A percentile compares a stretch with the other conserved stretches of the same genome.
Conservation (phyloP, 805 yeast species). For the Pichia eremophila region DNA sequence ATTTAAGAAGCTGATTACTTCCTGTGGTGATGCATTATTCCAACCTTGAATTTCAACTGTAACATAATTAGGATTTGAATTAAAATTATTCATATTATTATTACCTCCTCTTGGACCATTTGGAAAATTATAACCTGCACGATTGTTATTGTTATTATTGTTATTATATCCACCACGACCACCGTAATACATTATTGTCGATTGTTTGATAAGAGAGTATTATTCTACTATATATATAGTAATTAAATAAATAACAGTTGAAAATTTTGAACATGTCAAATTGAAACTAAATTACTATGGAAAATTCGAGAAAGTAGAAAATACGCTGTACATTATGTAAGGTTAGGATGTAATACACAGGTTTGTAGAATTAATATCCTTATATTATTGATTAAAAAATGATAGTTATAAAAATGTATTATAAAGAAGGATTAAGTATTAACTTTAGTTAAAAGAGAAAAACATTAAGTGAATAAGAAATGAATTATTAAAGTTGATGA, state of each 20-base stretch:
- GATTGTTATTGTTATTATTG: slow-evolving; percentile 5
- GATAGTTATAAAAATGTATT: background rate
- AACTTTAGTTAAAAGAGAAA: background rate
- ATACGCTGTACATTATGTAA: too few relatives aligned
- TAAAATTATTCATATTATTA: slow-evolving; percentile 16
- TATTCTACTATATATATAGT: too few relatives aligned
- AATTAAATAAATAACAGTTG: too few relatives aligned
- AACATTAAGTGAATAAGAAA: background rate
- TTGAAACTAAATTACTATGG: background rate
- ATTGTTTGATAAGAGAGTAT: too few relatives aligned
- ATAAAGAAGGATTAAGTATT: too few relatives aligned
- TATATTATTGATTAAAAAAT: background rate
- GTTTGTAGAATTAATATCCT: too few relatives aligned
- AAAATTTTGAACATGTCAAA: too few relatives aligned
- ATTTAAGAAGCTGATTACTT: slow-evolving; percentile 57
- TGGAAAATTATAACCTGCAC: slow-evolving; percentile 12
- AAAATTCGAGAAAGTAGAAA: background rate
- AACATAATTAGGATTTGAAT: slow-evolving; percentile 25
- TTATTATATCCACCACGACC: slow-evolving; percentile 22
- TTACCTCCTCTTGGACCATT: slow-evolving; percentile 7
- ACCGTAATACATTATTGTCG: slow-evolving; percentile 6
- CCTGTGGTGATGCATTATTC: slow-evolving; percentile 69
- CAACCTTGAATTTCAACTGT: slow-evolving; percentile 65
- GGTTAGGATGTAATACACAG: too few relatives aligned
- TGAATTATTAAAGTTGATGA: too few relatives aligned